These are phyloP conservation scores for Fusarium pseudocircinatum DNA, from an alignment of 2,329 filamentous ascomycete species.

Conservation along the genomic window DNA sequence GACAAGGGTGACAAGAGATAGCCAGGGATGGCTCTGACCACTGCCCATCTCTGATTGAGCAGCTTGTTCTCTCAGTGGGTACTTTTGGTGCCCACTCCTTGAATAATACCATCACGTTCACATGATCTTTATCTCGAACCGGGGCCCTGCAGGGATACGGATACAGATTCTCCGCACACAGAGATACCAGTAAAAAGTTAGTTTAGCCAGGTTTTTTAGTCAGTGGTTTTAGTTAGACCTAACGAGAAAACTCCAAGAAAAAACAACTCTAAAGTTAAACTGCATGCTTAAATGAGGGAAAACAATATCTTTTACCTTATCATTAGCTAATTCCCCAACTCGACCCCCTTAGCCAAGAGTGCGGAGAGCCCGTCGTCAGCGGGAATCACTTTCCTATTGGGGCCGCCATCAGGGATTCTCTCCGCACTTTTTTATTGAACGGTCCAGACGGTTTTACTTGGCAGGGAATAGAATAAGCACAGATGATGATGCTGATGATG, in stretches of 20 bases:
- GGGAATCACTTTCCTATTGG: constrained; percentile 10
- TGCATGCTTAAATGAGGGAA: constrained; percentile 24
- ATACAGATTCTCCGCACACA: constrained; percentile 17
- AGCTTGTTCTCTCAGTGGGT: background rate
- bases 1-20: background rate
- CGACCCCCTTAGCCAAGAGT: constrained; percentile 17
- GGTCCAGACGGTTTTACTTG: constrained; percentile 6
- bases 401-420: background rate
- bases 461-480: constrained; percentile 4
- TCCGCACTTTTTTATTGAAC: constrained; percentile 1
- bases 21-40: background rate
- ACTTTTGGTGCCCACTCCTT: constrained; percentile 7
- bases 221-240: constrained; percentile 9
- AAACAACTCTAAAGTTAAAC: constrained; percentile 7
- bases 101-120: constrained; percentile 13
- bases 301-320: constrained; percentile 32
- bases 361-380: constrained; percentile 22
- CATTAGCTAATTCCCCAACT: constrained; percentile 37
- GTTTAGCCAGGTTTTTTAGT: constrained; percentile 17
- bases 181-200: background rate
- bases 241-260: background rate
- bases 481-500: background rate
- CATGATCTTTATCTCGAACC: constrained; percentile 33
- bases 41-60: background rate
- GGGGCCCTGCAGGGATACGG: background rate